phyloP scores from a whole-genome alignment of 495 filamentous ascomycete genomes.

The Neurospora sp. region DNA sequence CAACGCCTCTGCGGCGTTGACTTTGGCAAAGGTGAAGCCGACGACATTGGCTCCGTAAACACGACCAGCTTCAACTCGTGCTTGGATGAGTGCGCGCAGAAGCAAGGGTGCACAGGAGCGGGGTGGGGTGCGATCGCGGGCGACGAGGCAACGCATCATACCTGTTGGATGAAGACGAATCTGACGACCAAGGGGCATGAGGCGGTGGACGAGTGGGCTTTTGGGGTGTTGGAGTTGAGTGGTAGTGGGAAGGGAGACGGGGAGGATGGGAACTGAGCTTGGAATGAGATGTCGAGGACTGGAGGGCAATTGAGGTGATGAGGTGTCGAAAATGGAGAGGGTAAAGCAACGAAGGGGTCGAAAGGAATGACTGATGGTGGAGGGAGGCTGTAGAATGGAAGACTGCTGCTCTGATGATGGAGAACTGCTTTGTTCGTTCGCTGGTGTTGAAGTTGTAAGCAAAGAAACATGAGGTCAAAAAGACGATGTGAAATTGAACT shows the following conservation, averaged over 20 bases:
- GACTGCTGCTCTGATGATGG: not conserved
- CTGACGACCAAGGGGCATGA: conserved; percentile 37
- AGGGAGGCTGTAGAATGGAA: not conserved
- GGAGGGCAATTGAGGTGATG: not conserved
- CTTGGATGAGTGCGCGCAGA: conserved; percentile 24
- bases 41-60: conserved; percentile 21
- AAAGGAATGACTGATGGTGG: not conserved
- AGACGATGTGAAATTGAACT: not conserved
- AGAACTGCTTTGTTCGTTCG: not conserved
- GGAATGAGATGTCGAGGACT: not conserved
- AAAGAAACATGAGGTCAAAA: not conserved
- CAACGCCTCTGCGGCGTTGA: conserved; percentile 25
- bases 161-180: conserved; percentile 45
- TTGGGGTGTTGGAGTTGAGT: conserved; percentile 11
- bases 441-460: not conserved
- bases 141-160: conserved; percentile 21
- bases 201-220: conserved; percentile 37
- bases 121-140: conserved; percentile 26
- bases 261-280: not conserved
- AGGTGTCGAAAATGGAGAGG: not conserved
- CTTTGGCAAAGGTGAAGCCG: conserved; percentile 22
- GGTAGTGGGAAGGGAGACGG: not conserved
- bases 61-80: conserved; percentile 18
- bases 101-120: conserved; percentile 21
- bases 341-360: not conserved